A percentile compares a stretch with the other conserved stretches of the same genome.
Evolutionary conservation across 2,329 filamentous ascomycete species (phyloP).

Genomic region (Ceratocystiopsis minuta): DNA sequence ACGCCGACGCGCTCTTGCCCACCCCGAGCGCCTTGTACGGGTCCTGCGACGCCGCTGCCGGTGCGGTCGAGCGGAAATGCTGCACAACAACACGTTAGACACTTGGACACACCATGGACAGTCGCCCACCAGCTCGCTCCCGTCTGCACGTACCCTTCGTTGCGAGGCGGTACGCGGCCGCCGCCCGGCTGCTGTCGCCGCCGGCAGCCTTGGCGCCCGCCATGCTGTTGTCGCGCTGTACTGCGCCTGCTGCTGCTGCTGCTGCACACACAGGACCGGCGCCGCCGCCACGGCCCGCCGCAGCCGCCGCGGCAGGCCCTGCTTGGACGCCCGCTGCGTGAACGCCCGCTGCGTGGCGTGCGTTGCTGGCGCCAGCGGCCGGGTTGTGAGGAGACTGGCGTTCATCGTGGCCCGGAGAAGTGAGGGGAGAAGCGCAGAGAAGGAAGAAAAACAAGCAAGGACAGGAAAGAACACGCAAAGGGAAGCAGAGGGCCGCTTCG

Average conservation of each 20-base stretch:
- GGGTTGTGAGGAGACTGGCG: conserved; percentile 16
- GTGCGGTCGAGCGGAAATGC: conserved; percentile 43
- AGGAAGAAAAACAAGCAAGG: neutral
- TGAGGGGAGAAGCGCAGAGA: neutral
- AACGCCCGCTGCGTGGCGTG: conserved; percentile 5
- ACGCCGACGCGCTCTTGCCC: conserved; percentile 56
- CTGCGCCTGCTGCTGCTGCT: conserved; percentile 7
- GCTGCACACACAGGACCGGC: conserved; percentile 4
- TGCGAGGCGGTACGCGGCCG: neutral
- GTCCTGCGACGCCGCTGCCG: conserved; percentile 40
- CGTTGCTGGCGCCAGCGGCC: conserved; percentile 15
- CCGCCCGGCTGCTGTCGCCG: neutral
- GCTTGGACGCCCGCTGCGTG: too few relatives aligned
- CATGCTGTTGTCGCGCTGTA: conserved; percentile 1
- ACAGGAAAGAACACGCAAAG: neutral
- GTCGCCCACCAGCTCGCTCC: too few relatives aligned
- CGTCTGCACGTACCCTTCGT: conserved; percentile 3
- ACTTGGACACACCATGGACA: too few relatives aligned
- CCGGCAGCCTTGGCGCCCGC: neutral
- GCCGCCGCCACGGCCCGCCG: too few relatives aligned
- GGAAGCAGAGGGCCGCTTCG: neutral
- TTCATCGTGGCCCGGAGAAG: too few relatives aligned
- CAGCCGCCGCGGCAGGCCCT: too few relatives aligned
- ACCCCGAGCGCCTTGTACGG: conserved; percentile 82
- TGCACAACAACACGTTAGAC: conserved; percentile 16